Evolutionary conservation across 2,329 filamentous ascomycete species (phyloP).

Genomic region (Apiospora phragmitis): DNA sequence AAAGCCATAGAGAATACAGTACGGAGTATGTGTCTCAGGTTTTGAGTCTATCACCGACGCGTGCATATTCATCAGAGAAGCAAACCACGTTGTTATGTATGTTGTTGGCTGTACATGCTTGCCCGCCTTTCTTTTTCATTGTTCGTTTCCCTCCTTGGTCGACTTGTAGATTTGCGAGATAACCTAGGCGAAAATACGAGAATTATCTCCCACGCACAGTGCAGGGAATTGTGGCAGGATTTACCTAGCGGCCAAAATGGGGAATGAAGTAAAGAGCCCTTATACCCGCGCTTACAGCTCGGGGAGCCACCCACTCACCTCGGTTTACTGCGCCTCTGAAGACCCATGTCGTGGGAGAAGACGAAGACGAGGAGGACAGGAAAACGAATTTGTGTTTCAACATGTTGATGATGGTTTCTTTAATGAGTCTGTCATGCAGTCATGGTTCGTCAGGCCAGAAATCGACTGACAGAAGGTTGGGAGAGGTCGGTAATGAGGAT

Average conservation of each 20-base stretch:
- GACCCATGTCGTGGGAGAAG: neutral
- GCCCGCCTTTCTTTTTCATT: neutral
- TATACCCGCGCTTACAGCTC: neutral
- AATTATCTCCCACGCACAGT: neutral
- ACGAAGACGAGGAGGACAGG: neutral
- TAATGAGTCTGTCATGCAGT: neutral
- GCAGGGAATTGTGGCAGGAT: neutral
- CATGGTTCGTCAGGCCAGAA: neutral
- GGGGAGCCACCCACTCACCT: neutral
- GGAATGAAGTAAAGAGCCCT: neutral
- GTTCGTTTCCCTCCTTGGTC: neutral
- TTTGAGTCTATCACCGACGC: neutral
- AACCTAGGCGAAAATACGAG: conserved; percentile 4
- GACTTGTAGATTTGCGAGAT: conserved; percentile 5
- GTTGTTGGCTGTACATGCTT: neutral
- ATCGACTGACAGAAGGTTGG: neutral
- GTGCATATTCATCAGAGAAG: neutral
- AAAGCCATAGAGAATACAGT: neutral
- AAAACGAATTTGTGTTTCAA: neutral
- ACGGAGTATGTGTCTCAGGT: neutral
- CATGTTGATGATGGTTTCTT: neutral
- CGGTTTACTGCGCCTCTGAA: neutral
- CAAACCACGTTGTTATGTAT: neutral
- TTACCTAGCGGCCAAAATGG: neutral
- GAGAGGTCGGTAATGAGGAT: neutral